These are phyloP conservation scores for Leccinum sublutescens DNA, from an alignment of 768 basidiomycete species.

Conservation along the genomic window DNA sequence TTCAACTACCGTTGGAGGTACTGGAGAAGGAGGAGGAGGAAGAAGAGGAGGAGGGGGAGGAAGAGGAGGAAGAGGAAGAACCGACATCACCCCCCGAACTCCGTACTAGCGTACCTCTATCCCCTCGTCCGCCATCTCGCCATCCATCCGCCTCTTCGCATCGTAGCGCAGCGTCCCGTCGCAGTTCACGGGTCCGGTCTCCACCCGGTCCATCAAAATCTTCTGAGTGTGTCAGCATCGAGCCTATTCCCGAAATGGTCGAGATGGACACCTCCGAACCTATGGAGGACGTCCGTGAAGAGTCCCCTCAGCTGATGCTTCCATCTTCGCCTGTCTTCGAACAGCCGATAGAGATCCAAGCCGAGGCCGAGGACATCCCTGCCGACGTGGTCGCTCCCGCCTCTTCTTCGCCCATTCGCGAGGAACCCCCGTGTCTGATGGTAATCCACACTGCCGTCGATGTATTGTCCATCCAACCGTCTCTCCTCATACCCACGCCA, in stretches of 20 bases:
- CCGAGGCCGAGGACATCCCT: not conserved
- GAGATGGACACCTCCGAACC: conserved; percentile 15
- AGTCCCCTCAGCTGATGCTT: conserved; percentile 25
- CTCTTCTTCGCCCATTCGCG: conserved; percentile 3
- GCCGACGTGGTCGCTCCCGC: not conserved
- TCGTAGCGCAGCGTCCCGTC: conserved; percentile 22
- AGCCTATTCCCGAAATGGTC: conserved; percentile 9
- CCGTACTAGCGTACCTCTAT: not conserved
- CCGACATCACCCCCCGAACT: conserved; percentile 4
- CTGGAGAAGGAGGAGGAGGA: conserved; percentile 15
- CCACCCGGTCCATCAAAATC: conserved; percentile 9
- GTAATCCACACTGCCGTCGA: conserved; percentile 30
- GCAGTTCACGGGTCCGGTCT: conserved; percentile 16
- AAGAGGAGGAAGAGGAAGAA: conserved; percentile 14
- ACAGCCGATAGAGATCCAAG: not conserved
- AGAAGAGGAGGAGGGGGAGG: conserved; percentile 16
- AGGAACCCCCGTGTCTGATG: conserved; percentile 14
- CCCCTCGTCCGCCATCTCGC: conserved; percentile 21
- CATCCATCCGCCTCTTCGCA: conserved; percentile 8
- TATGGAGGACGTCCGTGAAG: conserved; percentile 23
- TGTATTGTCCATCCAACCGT: conserved; percentile 24
- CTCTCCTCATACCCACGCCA: conserved; percentile 37
- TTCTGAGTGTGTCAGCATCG: conserved; percentile 4
- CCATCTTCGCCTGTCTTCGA: conserved; percentile 20
- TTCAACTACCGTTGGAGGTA: conserved; percentile 9